Conservation (phyloP, 2,329 filamentous ascomycete species). For the Monosporascus sp. region DNA sequence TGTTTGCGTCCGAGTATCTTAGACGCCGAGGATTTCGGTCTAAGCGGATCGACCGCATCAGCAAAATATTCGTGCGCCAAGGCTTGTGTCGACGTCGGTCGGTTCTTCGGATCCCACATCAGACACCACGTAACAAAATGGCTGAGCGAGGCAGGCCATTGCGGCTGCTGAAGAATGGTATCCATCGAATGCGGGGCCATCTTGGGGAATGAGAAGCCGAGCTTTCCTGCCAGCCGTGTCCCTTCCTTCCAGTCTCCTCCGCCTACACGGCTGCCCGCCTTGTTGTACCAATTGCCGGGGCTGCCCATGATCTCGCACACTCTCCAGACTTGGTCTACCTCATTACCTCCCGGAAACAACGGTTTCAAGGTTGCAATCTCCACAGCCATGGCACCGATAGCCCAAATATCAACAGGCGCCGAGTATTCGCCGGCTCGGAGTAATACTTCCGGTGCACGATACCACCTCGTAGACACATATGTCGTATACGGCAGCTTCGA, state of each 20-base stretch:
- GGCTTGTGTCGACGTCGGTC: conserved; percentile 91
- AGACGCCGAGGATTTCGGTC: conserved; percentile 86
- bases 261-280: conserved; percentile 77
- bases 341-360: conserved; percentile 93
- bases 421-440: conserved; percentile 94
- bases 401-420: conserved; percentile 97
- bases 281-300: conserved; percentile 96
- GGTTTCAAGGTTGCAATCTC: conserved; percentile 96
- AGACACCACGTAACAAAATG: conserved; percentile 98
- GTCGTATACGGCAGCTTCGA: conserved; percentile 96
- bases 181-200: conserved; percentile 98
- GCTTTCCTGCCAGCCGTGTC: conserved; percentile 84
- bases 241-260: conserved; percentile 98
- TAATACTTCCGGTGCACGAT: conserved; percentile 91
- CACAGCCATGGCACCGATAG: conserved; percentile 95
- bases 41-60: conserved; percentile 85
- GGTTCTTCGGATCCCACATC: conserved; percentile 94
- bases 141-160: conserved; percentile 84
- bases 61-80: conserved; percentile 90
- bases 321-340: conserved; percentile 98
- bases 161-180: conserved; percentile 80
- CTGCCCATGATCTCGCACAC: conserved; percentile 99
- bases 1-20: conserved; percentile 84
- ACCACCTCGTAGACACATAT: conserved; percentile 97
- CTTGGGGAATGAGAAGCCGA: conserved; percentile 98